phyloP scores from a whole-genome alignment of 495 filamentous ascomycete species.

The Penicillium lividum region DNA sequence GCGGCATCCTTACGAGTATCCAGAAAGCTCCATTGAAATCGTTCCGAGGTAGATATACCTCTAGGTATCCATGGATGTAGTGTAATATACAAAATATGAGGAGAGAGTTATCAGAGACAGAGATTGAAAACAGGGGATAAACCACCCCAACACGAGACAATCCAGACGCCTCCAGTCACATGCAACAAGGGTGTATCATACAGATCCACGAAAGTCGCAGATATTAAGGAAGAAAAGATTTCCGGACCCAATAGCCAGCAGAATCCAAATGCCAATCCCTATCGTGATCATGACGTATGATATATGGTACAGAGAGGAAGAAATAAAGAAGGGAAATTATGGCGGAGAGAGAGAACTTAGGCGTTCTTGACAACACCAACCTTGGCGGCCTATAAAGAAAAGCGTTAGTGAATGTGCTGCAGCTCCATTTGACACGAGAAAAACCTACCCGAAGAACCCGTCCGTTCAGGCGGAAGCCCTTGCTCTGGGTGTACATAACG shows the following conservation, averaged over 20 bases:
- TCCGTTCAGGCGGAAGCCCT: constrained; percentile 91
- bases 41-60: background rate
- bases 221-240: constrained; percentile 28
- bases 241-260: constrained; percentile 27
- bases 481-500: constrained; percentile 90
- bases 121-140: constrained; percentile 26
- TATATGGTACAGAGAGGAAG: constrained; percentile 46
- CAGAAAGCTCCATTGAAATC: background rate
- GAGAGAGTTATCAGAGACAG: constrained; percentile 34
- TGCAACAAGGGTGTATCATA: constrained; percentile 45
- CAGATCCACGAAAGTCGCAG: constrained; percentile 35
- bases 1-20: background rate
- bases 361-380: constrained; percentile 85
- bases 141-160: constrained; percentile 32
- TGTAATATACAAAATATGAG: constrained; percentile 42
- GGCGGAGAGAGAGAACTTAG: constrained; percentile 33
- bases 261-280: constrained; percentile 29
- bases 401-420: constrained; percentile 15
- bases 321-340: constrained; percentile 18
- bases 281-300: constrained; percentile 40
- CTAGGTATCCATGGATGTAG: background rate
- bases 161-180: constrained; percentile 40
- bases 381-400: constrained; percentile 68
- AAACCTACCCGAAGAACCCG: constrained; percentile 72
- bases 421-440: background rate